Conservation (phyloP, 2,329 filamentous ascomycete genomes). For the Talaromyces sp. region DNA sequence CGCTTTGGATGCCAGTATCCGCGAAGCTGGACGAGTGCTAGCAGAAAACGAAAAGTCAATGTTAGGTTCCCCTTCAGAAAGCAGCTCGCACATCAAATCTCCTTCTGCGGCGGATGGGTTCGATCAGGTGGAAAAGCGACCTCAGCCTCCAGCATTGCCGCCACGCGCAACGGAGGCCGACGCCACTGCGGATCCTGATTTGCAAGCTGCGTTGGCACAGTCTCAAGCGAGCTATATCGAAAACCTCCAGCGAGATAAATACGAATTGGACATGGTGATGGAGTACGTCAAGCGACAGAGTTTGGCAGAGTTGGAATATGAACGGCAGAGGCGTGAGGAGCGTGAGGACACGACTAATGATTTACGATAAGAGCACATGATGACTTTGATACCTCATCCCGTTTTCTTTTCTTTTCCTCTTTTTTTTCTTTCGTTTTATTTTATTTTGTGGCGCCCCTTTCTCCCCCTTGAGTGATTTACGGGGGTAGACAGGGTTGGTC, state of each 20-base stretch:
- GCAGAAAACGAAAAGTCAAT: slow-evolving; percentile 14
- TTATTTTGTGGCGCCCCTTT: background rate
- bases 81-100: background rate
- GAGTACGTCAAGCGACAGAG: slow-evolving; percentile 77
- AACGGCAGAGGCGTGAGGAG: background rate
- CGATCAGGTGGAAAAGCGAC: background rate
- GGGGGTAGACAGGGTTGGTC: background rate
- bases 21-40: slow-evolving; percentile 33
- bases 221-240: slow-evolving; percentile 27
- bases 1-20: slow-evolving; percentile 49
- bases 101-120: background rate
- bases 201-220: slow-evolving; percentile 24
- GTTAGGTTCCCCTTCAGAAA: background rate
- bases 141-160: slow-evolving; percentile 4
- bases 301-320: slow-evolving; percentile 30
- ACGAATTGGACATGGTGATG: slow-evolving; percentile 68
- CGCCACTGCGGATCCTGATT: slow-evolving; percentile 25
- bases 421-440: background rate
- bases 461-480: background rate
- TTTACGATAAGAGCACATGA: background rate
- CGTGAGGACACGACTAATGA: background rate
- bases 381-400: background rate
- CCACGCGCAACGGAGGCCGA: slow-evolving; percentile 7
- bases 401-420: background rate
- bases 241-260: slow-evolving; percentile 45